These are phyloP conservation scores for Wickerhamomyces hampshirensis DNA, from an alignment of 805 yeast genomes.

Conservation along the genomic window DNA sequence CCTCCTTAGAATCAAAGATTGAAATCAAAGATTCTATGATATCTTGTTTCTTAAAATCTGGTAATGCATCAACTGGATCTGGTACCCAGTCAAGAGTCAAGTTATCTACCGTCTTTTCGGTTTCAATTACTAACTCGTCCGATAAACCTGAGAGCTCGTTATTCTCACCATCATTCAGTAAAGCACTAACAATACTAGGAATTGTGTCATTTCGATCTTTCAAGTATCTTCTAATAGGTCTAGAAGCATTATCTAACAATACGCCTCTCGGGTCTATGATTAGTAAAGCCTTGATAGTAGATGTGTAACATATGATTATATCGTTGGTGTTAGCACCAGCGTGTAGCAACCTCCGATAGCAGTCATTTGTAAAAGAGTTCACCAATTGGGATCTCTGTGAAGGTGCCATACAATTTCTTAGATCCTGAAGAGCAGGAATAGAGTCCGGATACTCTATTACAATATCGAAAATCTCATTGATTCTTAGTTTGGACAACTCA, in stretches of 20 bases:
- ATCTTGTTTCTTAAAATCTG: conserved; percentile 71
- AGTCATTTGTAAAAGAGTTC: conserved; percentile 39
- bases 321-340: conserved; percentile 79
- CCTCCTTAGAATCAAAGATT: conserved; percentile 63
- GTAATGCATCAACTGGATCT: conserved; percentile 87
- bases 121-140: conserved; percentile 38
- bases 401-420: conserved; percentile 46
- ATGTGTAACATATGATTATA: conserved; percentile 63
- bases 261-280: conserved; percentile 87
- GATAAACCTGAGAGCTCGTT: conserved; percentile 47
- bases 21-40: conserved; percentile 67
- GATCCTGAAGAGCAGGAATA: conserved; percentile 49
- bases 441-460: conserved; percentile 51
- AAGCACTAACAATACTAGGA: conserved; percentile 61
- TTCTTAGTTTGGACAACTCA: conserved; percentile 36
- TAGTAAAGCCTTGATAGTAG: conserved; percentile 65
- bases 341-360: conserved; percentile 52
- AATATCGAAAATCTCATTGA: conserved; percentile 54
- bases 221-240: conserved; percentile 71
- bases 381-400: conserved; percentile 52
- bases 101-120: conserved; percentile 13
- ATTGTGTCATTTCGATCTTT: conserved; percentile 73
- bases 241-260: conserved; percentile 66
- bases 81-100: conserved; percentile 60
- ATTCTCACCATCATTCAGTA: conserved; percentile 38